Base-by-base conservation (phyloP, 208 protist genomes). In the Acanthamoeba healyi region DNA sequence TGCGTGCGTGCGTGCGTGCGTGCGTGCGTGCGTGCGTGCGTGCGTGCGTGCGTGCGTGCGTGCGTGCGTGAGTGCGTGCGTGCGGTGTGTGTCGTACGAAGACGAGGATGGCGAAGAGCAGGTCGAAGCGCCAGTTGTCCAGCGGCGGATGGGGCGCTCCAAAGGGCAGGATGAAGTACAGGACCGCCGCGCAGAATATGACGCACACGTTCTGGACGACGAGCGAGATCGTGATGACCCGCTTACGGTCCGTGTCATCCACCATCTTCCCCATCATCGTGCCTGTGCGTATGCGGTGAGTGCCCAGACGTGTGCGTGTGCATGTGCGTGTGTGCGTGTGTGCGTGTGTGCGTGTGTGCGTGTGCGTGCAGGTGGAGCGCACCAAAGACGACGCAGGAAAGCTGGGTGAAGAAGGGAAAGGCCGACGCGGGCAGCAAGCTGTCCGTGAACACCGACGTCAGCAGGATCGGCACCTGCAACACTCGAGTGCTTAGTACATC, bases 361-460 rank as follows among this genome's bases (percentile, higher is more conserved):
- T 36, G 7, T 70, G n/a, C n/a, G n/a, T 7, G 61, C 10, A 24
- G 10, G 58, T 24, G 61, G n/a, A 26, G 7, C 36, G 9, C 7
- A 79, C 70, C 79, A 24, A 87, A 61, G 32, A 87, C 3, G 44
- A 87, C 79, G 79, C 79, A 87, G 44, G 79, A 22, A 1, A 87
- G 44, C 44, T 61, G 40, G 1, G 46, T 61, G 79, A 22, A n/a
- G 44, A 87, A 87, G 9, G 79, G 46, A 29, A 87, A 87, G 15
- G 49, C 46, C 3, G 79, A 87, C 0, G 79, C 79, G 0, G 79
- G 79, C 22, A 87, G 79, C 46, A 87, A 38, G 46, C 46, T 87
- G 46, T 54, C 49, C 4, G 44, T 54, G 49, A 87, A 87, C 4
- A 61, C n/a, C 44, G 42, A 63, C 7, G 79, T 87, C 79, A 87